phyloP scores from a whole-genome alignment of 2,329 filamentous ascomycete species.

The Xylariaceae sp. region DNA sequence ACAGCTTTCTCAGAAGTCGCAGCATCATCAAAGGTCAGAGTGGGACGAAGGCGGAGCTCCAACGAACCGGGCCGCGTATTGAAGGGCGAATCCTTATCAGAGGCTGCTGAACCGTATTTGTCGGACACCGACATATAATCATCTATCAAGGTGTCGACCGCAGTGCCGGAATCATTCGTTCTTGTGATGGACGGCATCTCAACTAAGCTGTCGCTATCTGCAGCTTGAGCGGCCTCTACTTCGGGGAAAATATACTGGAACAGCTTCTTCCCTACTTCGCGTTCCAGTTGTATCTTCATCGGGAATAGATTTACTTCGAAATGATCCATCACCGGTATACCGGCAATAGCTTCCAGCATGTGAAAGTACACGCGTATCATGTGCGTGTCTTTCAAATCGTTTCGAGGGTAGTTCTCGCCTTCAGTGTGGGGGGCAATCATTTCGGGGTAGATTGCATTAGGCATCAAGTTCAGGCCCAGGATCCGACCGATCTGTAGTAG shows the following conservation, averaged over 20 bases:
- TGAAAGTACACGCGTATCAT: constrained; percentile 97
- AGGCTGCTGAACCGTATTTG: constrained; percentile 34
- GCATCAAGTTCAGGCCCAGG: constrained; percentile 81
- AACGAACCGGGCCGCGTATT: constrained; percentile 65
- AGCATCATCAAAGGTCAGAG: constrained; percentile 53
- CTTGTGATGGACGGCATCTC: constrained; percentile 56
- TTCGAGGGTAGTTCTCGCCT: constrained; percentile 47
- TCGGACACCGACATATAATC: constrained; percentile 36
- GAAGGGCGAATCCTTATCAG: constrained; percentile 48
- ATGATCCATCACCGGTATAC: constrained; percentile 93
- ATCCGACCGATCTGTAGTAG: constrained; percentile 82
- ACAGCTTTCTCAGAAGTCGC: constrained; percentile 42
- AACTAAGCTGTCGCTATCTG: constrained; percentile 40
- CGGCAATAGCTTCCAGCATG: constrained; percentile 96
- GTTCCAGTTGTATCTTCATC: constrained; percentile 87
- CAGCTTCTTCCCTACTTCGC: constrained; percentile 83
- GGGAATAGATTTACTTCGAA: constrained; percentile 94
- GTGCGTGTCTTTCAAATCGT: constrained; percentile 59
- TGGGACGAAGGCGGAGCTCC: constrained; percentile 77
- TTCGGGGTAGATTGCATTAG: constrained; percentile 87
- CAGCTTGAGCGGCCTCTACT: constrained; percentile 51
- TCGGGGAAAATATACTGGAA: constrained; percentile 98
- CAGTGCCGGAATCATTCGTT: constrained; percentile 40
- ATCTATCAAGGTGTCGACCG: constrained; percentile 42
- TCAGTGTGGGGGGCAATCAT: constrained; percentile 91